Evolutionary conservation across 2,329 filamentous ascomycete genomes (phyloP).

Genomic region (Cladophialophora immunda): DNA sequence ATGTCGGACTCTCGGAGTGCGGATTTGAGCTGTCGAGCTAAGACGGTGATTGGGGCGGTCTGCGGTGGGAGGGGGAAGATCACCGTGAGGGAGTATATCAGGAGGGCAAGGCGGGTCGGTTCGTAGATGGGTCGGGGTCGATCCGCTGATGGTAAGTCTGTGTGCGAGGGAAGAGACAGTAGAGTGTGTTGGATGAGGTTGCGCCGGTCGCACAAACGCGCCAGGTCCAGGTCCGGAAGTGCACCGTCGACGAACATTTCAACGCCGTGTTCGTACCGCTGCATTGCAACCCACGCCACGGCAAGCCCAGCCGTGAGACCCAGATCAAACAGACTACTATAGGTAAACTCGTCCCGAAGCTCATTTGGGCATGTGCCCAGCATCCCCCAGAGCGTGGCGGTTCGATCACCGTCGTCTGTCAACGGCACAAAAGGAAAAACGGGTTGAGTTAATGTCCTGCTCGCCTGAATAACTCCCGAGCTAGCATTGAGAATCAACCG

Average conservation of each 20-base stretch:
- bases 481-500: neutral
- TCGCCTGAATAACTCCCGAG: conserved; percentile 14
- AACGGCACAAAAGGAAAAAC: conserved; percentile 22
- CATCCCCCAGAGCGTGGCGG: neutral
- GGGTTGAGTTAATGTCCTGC: conserved; percentile 8
- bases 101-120: conserved; percentile 19
- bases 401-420: conserved; percentile 9
- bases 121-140: conserved; percentile 17
- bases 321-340: conserved; percentile 14
- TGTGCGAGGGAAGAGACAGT: conserved; percentile 6
- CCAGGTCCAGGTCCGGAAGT: conserved; percentile 18
- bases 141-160: neutral
- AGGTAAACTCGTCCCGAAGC: conserved; percentile 18
- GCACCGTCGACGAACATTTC: conserved; percentile 17
- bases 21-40: conserved; percentile 11
- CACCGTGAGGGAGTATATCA: conserved; percentile 20
- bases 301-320: conserved; percentile 18
- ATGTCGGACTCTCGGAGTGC: conserved; percentile 18
- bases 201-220: conserved; percentile 17
- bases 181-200: conserved; percentile 24
- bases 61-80: conserved; percentile 18
- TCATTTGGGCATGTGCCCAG: conserved; percentile 11
- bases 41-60: conserved; percentile 5
- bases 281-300: conserved; percentile 14
- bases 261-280: conserved; percentile 16